Evolutionary conservation across 1,139 yeast species (phyloP).

Genomic region (Lodderomyces margitis): DNA sequence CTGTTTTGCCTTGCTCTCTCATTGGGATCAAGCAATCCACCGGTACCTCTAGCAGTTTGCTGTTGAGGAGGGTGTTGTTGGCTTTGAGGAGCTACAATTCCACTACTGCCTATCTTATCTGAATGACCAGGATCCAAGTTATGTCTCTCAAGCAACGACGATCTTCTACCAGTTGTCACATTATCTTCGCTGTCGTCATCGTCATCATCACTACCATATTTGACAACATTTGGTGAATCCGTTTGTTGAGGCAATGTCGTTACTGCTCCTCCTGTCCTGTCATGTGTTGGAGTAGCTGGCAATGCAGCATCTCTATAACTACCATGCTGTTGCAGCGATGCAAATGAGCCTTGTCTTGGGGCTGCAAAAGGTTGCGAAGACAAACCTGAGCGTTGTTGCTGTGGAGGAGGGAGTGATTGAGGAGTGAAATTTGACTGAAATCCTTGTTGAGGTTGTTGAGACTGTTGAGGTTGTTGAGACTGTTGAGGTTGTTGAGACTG

Average conservation of each 20-base stretch:
- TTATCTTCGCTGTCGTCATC: slow-evolving; percentile 26
- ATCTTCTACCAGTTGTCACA: slow-evolving; percentile 19
- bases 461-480: slow-evolving; percentile 1
- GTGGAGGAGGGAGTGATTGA: slow-evolving; percentile 1
- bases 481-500: neutral
- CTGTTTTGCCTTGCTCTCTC: slow-evolving; percentile 22
- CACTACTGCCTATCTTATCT: neutral
- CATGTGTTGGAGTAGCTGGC: slow-evolving; percentile 12
- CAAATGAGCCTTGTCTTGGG: neutral
- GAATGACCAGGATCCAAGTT: slow-evolving; percentile 19
- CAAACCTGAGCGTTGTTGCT: neutral
- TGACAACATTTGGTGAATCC: slow-evolving; percentile 30
- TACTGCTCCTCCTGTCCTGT: slow-evolving; percentile 5
- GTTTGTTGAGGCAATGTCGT: slow-evolving; percentile 7
- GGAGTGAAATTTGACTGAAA: neutral
- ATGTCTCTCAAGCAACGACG: slow-evolving; percentile 35
- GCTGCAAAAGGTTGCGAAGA: neutral
- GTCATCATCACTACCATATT: slow-evolving; percentile 22
- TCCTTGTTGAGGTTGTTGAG: slow-evolving; percentile 2
- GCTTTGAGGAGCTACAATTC: neutral
- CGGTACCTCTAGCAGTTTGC: slow-evolving; percentile 4
- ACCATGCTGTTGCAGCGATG: neutral
- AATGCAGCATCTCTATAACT: neutral
- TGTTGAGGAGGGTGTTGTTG: slow-evolving; percentile 5
- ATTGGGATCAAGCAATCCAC: slow-evolving; percentile 4